phyloP scores from a whole-genome alignment of 1,284 basidiomycete genomes.

The Testicularia cyperi region DNA sequence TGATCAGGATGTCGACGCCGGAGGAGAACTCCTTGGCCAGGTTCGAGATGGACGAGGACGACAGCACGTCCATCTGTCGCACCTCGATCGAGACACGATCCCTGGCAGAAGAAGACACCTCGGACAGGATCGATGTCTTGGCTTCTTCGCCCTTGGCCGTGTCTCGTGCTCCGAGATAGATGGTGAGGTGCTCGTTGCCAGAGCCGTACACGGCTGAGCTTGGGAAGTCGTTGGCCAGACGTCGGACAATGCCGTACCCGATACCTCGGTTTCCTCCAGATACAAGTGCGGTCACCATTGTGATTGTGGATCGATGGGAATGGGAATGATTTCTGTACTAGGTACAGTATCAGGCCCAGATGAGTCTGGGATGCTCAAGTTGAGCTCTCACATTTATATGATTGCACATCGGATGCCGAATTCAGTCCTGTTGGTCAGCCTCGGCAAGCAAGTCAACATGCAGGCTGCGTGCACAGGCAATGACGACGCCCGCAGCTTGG shows the following conservation, averaged over 20 bases:
- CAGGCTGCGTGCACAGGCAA: too few species aligned
- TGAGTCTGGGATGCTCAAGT: too few species aligned
- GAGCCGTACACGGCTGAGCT: constrained; percentile 17
- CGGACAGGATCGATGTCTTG: constrained; percentile 31
- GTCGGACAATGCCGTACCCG: constrained; percentile 47
- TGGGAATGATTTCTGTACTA: too few species aligned
- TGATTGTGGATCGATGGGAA: background rate
- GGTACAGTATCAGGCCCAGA: too few species aligned
- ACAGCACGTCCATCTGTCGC: constrained; percentile 25
- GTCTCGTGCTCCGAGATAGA: constrained; percentile 52
- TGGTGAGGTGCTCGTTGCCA: constrained; percentile 37
- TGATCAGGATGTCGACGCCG: constrained; percentile 49
- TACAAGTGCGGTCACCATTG: constrained; percentile 39
- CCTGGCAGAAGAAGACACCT: constrained; percentile 16
- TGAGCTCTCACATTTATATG: too few species aligned
- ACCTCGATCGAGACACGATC: constrained; percentile 33
- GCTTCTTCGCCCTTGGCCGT: constrained; percentile 44
- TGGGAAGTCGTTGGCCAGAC: constrained; percentile 43
- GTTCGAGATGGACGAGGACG: constrained; percentile 23
- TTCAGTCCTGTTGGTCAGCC: too few species aligned
- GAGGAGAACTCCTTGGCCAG: constrained; percentile 25
- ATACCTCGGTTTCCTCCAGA: constrained; percentile 38
- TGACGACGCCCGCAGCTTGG: too few species aligned
- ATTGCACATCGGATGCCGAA: too few species aligned
- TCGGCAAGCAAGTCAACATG: too few species aligned